phyloP scores from a whole-genome alignment of 805 yeast genomes.

The Naumovozyma castellii region DNA sequence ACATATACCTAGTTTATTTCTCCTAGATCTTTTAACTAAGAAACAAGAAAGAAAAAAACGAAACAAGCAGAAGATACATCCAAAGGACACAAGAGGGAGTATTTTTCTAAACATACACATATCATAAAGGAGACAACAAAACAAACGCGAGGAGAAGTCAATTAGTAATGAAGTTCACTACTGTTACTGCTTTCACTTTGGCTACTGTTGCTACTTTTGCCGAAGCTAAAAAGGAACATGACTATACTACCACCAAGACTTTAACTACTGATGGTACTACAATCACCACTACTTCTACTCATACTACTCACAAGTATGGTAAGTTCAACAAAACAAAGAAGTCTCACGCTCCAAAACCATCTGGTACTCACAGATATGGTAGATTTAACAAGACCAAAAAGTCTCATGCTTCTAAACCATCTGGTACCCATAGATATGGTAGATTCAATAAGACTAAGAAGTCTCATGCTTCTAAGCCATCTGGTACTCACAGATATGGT shows the following conservation, averaged over 20 bases:
- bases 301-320: slow-evolving; percentile 46
- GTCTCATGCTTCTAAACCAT: slow-evolving; percentile 24
- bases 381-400: slow-evolving; percentile 37
- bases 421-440: slow-evolving; percentile 50
- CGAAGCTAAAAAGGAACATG: slow-evolving; percentile 18
- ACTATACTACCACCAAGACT: slow-evolving; percentile 10
- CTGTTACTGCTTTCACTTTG: slow-evolving; percentile 34
- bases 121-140: too few relatives aligned
- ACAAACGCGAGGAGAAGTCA: too few relatives aligned
- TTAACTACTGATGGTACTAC: slow-evolving; percentile 21
- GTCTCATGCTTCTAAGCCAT: slow-evolving; percentile 25
- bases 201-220: slow-evolving; percentile 31
- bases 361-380: slow-evolving; percentile 52
- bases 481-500: slow-evolving; percentile 50
- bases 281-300: slow-evolving; percentile 22
- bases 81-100: too few relatives aligned
- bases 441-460: slow-evolving; percentile 36
- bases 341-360: slow-evolving; percentile 25
- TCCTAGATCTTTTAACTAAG: background rate
- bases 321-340: slow-evolving; percentile 36
- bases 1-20: background rate
- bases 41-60: background rate
- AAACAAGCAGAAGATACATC: background rate
- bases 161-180: slow-evolving; percentile 38
- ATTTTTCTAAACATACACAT: too few relatives aligned